Base-by-base conservation (phyloP, 2,329 filamentous ascomycete species). In the Fusarium haematococcum region DNA sequence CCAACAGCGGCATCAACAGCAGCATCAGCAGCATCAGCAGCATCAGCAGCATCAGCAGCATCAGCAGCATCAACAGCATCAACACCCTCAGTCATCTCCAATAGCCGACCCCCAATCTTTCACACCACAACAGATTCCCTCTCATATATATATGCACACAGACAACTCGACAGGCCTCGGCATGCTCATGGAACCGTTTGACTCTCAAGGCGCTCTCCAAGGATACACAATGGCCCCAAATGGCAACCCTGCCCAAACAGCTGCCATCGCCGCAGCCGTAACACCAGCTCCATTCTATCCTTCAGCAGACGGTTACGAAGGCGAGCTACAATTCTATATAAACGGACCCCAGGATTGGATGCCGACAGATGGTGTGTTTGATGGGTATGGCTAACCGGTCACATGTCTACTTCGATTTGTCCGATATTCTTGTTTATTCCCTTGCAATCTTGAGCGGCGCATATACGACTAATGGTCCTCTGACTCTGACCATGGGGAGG, bases 251-350 rank as follows among this genome's bases (percentile, higher is more conserved):
- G 43, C 58, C 25, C 61, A 73, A 10, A 25, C 52, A 39, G 45
- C 37, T 37, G 35, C 58, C n/a, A 71, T 71, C 14, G 23, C 73
- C 41, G 64, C 63, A 35, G 35, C 52, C 18, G 48, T 60, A 4
- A 41, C 65, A 23, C 54, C 63, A 7, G 73, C 41, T 5, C 43
- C 69, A 11, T 68, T 74, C 23, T 71, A 78, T 3, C 80, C 82
- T n/a, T 76, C 80, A 9, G 83, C 83, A 50, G 86, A 88, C 65
- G 86, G 86, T 2, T 88, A 85, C 68, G 84, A 87, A 70, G 80
- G 78, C 10, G 86, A 88, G 75, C 75, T 88, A 61, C 84, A 85
- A 69, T 83, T 82, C 56, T 85, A 85, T 64, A 82, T 86, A 27
- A 80, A 85, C 43, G 86, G 85, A 2, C 77, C 81, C 2, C 72